phyloP scores from a whole-genome alignment of 352 stramenopile species.

The Pythium monospermum region DNA sequence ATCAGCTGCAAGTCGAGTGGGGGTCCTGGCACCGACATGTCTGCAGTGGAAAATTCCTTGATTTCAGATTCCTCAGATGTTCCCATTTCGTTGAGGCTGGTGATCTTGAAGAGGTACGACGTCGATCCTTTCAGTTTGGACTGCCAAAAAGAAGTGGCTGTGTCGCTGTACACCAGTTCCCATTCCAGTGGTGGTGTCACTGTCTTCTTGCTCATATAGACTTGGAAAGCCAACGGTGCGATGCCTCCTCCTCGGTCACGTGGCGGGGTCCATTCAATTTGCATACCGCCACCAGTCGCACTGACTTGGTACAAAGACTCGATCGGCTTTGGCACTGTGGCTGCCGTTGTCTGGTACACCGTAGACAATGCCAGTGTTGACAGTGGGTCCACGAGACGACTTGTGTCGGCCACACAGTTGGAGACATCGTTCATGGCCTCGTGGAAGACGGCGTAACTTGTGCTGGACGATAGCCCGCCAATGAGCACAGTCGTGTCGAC shows the following conservation, averaged over 20 bases:
- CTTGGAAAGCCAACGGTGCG: constrained; percentile 34
- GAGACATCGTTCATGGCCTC: constrained; percentile 47
- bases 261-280: constrained; percentile 34
- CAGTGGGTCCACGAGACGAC: constrained; percentile 1
- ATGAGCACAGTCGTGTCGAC: constrained; percentile 38
- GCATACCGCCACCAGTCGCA: constrained; percentile 46
- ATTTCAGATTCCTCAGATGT: constrained; percentile 30
- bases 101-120: constrained; percentile 45
- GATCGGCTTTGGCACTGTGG: constrained; percentile 24
- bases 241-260: constrained; percentile 38
- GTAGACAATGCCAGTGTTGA: neutral
- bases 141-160: constrained; percentile 39
- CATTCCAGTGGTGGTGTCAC: constrained; percentile 18
- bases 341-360: constrained; percentile 21
- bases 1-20: constrained; percentile 16
- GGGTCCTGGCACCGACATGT: constrained; percentile 46
- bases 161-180: constrained; percentile 41
- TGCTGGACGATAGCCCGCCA: constrained; percentile 32
- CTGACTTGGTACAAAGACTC: constrained; percentile 28
- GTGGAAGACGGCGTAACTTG: constrained; percentile 37
- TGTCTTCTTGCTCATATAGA: constrained; percentile 45
- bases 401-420: constrained; percentile 19
- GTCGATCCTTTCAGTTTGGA: constrained; percentile 40
- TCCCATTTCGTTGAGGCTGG: constrained; percentile 40
- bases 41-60: constrained; percentile 32